Percentiles rank a stretch among this genome's conserved stretches.
phyloP scores from a whole-genome alignment of 164 flowering plant species.

The Berberis vulgaris region DNA sequence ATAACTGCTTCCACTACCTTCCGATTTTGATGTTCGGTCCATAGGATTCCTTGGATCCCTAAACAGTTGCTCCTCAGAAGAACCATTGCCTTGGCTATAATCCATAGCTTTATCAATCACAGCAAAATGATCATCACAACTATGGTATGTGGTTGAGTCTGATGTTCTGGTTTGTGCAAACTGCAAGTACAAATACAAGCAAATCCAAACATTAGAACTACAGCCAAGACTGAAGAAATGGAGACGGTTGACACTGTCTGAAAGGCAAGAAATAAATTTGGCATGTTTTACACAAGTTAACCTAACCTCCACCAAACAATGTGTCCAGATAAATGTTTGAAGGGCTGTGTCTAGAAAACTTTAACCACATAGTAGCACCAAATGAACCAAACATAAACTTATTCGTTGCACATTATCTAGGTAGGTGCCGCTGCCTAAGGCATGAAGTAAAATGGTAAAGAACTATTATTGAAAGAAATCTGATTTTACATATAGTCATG shows the following conservation, averaged over 20 bases:
- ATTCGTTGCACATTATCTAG: no score
- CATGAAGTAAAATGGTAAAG: no score
- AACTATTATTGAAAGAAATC: no score
- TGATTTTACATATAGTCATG: no score
- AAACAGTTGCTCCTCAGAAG: constrained; percentile 14
- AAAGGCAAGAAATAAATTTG: background rate
- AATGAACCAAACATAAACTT: no score
- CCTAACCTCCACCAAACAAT: no score
- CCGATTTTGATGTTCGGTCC: constrained; percentile 9
- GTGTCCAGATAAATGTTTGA: background rate
- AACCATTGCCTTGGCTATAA: constrained; percentile 17
- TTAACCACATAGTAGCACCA: no score
- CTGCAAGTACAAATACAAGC: constrained; percentile 6
- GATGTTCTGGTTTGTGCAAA: constrained; percentile 34
- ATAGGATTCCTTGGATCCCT: constrained; percentile 9
- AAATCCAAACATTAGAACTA: background rate
- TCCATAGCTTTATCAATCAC: constrained; percentile 25
- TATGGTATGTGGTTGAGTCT: constrained; percentile 45
- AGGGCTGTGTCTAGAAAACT: background rate
- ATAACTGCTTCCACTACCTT: constrained; percentile 21
- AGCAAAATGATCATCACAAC: constrained; percentile 52
- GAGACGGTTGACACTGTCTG: background rate
- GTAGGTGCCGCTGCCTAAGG: no score
- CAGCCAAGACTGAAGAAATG: background rate
- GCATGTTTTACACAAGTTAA: no score